Evolutionary conservation across 2,329 filamentous ascomycete genomes (phyloP).

Genomic region (Didymella pomorum): DNA sequence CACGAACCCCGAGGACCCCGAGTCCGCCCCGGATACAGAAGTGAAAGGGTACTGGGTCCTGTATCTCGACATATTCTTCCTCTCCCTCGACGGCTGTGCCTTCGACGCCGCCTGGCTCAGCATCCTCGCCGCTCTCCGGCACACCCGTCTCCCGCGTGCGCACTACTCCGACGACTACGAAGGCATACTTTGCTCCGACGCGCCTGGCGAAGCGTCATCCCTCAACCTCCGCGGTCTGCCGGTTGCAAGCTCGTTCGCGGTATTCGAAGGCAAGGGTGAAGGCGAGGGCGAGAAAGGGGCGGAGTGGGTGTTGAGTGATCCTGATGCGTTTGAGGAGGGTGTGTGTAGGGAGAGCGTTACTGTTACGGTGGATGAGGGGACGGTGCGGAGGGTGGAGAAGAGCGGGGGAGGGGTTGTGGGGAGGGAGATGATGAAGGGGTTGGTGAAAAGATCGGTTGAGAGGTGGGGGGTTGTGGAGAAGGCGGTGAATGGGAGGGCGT

Average conservation of each 20-base stretch:
- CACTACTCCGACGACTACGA: constrained; percentile 86
- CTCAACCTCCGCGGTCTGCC: constrained; percentile 73
- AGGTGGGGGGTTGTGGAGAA: constrained; percentile 69
- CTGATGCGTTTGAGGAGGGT: constrained; percentile 87
- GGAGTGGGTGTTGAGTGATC: constrained; percentile 82
- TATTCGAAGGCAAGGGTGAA: constrained; percentile 68
- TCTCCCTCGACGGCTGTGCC: constrained; percentile 89
- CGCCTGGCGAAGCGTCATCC: constrained; percentile 60
- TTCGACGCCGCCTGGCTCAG: constrained; percentile 92
- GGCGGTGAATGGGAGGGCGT: constrained; percentile 23
- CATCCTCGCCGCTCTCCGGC: constrained; percentile 78
- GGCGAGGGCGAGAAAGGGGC: constrained; percentile 49
- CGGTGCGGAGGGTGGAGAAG: constrained; percentile 78
- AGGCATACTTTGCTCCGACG: constrained; percentile 76
- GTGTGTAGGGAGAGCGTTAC: constrained; percentile 85
- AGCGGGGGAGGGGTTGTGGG: constrained; percentile 77
- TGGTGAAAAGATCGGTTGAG: constrained; percentile 67
- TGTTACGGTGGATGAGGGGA: constrained; percentile 82
- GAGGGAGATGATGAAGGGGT: constrained; percentile 66
- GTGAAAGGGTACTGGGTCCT: constrained; percentile 92
- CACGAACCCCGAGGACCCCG: constrained; percentile 53
- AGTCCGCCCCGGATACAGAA: constrained; percentile 58
- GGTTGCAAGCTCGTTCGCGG: constrained; percentile 77
- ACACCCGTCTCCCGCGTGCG: constrained; percentile 79
- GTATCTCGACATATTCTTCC: constrained; percentile 93